A percentile compares a stretch with the other conserved stretches of the same genome.
phyloP scores from a whole-genome alignment of 345 rosid species.

The Acer campestre region DNA sequence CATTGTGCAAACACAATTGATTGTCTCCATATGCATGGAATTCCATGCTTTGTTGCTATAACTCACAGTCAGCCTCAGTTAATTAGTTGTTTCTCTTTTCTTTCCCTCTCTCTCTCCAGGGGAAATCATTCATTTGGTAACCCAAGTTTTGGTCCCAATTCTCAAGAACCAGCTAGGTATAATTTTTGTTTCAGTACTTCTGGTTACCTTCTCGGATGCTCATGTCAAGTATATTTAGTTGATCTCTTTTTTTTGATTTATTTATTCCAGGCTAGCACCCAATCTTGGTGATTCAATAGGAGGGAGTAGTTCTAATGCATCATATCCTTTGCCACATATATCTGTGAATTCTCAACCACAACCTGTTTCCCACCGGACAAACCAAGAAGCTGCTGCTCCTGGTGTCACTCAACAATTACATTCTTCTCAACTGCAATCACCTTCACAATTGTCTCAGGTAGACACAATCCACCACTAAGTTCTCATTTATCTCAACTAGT shows the following conservation, averaged over 20 bases:
- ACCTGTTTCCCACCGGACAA: slow-evolving; percentile 44
- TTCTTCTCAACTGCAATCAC: slow-evolving; percentile 38
- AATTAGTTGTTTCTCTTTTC: background rate
- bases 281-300: slow-evolving; percentile 38
- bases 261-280: slow-evolving; percentile 47
- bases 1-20: slow-evolving; percentile 6
- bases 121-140: slow-evolving; percentile 34
- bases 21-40: background rate
- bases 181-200: background rate
- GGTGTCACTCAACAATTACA: slow-evolving; percentile 39
- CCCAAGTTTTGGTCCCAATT: slow-evolving; percentile 30
- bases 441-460: slow-evolving; percentile 34
- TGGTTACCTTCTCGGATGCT: background rate
- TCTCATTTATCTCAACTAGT: slow-evolving; percentile 45
- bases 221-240: slow-evolving; percentile 13
- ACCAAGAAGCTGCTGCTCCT: slow-evolving; percentile 39
- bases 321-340: slow-evolving; percentile 50
- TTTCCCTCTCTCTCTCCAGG: slow-evolving; percentile 30
- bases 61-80: slow-evolving; percentile 3
- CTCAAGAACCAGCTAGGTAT: slow-evolving; percentile 39
- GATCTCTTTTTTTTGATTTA: slow-evolving; percentile 7
- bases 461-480: slow-evolving; percentile 39
- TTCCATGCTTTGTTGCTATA: slow-evolving; percentile 5
- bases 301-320: slow-evolving; percentile 41
- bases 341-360: slow-evolving; percentile 46